Evolutionary conservation across 2,329 filamentous ascomycete genomes (phyloP), one percentile per base, ranked within the genome.

Genomic region (Sarocladium oryzae): DNA sequence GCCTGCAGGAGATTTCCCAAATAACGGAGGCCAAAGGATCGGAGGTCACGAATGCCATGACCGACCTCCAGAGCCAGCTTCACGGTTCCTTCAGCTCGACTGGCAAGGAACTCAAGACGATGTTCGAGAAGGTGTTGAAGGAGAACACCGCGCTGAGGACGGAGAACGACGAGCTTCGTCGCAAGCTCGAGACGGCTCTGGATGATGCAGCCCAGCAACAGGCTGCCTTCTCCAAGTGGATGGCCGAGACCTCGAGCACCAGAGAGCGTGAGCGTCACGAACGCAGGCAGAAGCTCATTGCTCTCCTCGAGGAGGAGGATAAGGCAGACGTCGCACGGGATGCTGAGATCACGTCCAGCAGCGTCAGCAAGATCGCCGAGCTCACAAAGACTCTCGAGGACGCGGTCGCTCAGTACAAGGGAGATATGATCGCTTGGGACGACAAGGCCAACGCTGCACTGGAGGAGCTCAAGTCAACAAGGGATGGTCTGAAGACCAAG

Each of bases 1-100:
- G 91, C 8, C 74, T 97, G 38, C 85, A 89, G 60, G 84, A 89
- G 23, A 82, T 97, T 20, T 90, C 90, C 2, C 79, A 79, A 10
- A 89, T 91, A 9, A 90, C 92, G 2, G 89, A 92, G 68, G 84
- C 86, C 51, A 96, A 97, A 55, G 89, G 90, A 1, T 87, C 85
- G 11, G 92, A 95, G 59, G 91, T 97, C 45, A 81, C 96, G 53
- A 85, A 80, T 53, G 92, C 97, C 66, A 78, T 99, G 54, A 80
- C 83, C 28, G 78, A 79, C n/a, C 95, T 97, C 61, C 89, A 96
- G 65, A 80, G 76, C 48, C 84, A 92, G 74, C 78, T 97, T 26
- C 89, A 95, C 60, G 72, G 81, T 11, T 96, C 92, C 0, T 96
- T 96, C 66, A 86, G 84, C 57, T 78, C 81, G 1, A 78, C 97